Percentiles rank a stretch among this genome's conserved stretches.
Conservation (phyloP, 176 grass and related monocot genomes). For the Oryza meridionalis region DNA sequence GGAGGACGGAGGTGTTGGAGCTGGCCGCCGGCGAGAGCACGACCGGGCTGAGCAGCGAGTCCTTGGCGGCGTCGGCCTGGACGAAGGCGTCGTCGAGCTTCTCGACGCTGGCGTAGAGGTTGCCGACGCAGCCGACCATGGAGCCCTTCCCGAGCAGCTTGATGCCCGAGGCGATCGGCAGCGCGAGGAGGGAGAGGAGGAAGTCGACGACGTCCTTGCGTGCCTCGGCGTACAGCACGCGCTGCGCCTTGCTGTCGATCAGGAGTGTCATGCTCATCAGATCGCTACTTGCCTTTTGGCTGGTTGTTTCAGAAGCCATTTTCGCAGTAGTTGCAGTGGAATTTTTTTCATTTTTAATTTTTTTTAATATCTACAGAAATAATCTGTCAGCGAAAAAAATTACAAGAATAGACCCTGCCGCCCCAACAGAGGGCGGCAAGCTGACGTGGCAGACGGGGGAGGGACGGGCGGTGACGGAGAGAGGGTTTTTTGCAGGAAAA, state of each 20-base stretch:
- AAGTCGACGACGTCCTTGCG: conserved; percentile 14
- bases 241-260: neutral
- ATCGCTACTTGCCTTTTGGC: too few species aligned
- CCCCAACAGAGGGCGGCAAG: too few species aligned
- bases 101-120: conserved; percentile 34
- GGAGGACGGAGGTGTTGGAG: neutral
- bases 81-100: conserved; percentile 32
- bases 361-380: too few species aligned
- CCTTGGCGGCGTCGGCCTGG: neutral
- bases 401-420: too few species aligned
- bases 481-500: too few species aligned
- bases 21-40: neutral
- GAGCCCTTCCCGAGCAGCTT: neutral
- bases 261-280: conserved; percentile 40
- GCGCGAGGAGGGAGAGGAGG: conserved; percentile 26
- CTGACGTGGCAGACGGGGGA: too few species aligned
- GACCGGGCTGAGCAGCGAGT: conserved; percentile 27
- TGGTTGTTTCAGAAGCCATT: too few species aligned
- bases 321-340: too few species aligned
- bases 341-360: too few species aligned
- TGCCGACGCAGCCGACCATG: conserved; percentile 13
- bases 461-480: too few species aligned
- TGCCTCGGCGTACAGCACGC: conserved; percentile 19
- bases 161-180: neutral
- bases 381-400: too few species aligned